Evolutionary conservation across 2,329 filamentous ascomycete genomes (phyloP).

Genomic region (Aspergillus niger): DNA sequence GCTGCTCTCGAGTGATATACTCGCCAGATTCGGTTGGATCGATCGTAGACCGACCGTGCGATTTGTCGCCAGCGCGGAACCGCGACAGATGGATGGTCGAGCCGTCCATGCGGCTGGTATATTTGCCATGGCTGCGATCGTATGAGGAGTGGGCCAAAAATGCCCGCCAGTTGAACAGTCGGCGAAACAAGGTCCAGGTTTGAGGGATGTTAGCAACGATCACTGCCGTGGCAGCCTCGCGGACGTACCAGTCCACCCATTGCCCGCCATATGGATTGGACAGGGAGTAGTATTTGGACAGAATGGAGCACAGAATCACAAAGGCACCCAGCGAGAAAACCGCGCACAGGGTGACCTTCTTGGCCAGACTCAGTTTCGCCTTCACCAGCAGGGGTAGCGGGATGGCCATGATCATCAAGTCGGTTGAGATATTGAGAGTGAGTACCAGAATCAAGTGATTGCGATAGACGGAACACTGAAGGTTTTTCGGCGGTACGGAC

Average conservation of each 20-base stretch:
- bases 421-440: conserved; percentile 52
- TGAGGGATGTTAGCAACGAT: conserved; percentile 64
- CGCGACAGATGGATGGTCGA: conserved; percentile 17
- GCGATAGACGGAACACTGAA: conserved; percentile 51
- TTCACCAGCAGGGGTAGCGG: conserved; percentile 50
- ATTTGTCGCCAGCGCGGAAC: conserved; percentile 14
- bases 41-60: conserved; percentile 7
- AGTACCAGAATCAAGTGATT: conserved; percentile 53
- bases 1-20: conserved; percentile 8
- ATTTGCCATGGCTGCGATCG: conserved; percentile 12
- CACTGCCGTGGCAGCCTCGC: conserved; percentile 61
- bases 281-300: conserved; percentile 66
- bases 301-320: conserved; percentile 58
- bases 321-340: conserved; percentile 61
- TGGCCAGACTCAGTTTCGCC: conserved; percentile 42
- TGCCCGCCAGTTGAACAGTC: conserved; percentile 43
- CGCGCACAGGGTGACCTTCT: conserved; percentile 57
- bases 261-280: conserved; percentile 56
- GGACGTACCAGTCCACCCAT: conserved; percentile 64
- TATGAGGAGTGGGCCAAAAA: conserved; percentile 30
- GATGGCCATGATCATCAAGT: conserved; percentile 49
- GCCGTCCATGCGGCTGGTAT: conserved; percentile 11
- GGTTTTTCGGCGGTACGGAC: conserved; percentile 49
- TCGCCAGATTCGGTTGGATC: conserved; percentile 16
- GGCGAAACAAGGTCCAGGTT: conserved; percentile 59